These are phyloP conservation scores for Phytophthora niederhauseri DNA, from an alignment of 352 stramenopile genomes.

Conservation along the genomic window DNA sequence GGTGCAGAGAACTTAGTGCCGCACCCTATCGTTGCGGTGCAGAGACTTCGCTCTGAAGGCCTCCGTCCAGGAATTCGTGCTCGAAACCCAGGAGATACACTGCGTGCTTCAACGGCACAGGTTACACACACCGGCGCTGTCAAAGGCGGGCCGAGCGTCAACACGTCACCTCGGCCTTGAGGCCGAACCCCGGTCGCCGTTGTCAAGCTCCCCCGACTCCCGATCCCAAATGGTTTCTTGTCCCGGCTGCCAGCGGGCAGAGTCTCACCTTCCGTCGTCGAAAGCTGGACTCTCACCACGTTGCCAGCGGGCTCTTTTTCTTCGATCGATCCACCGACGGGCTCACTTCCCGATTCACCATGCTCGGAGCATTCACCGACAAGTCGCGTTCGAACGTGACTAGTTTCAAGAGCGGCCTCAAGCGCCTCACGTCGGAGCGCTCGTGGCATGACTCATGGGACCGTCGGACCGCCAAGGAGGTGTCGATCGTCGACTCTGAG, in stretches of 20 bases:
- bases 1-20: background rate
- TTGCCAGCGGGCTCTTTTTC: background rate
- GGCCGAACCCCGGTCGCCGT: background rate
- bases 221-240: slow-evolving; percentile 40
- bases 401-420: slow-evolving; percentile 37
- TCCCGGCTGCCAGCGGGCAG: slow-evolving; percentile 15
- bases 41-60: slow-evolving; percentile 13
- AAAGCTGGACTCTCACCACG: slow-evolving; percentile 3
- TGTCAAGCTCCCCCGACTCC: slow-evolving; percentile 20
- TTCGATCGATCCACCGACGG: background rate
- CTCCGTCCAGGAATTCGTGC: slow-evolving; percentile 12
- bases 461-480: slow-evolving; percentile 24
- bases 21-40: slow-evolving; percentile 7
- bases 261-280: slow-evolving; percentile 9
- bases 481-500: slow-evolving; percentile 28
- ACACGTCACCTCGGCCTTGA: slow-evolving; percentile 7
- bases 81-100: slow-evolving; percentile 18
- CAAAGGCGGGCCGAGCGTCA: slow-evolving; percentile 22
- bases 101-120: slow-evolving; percentile 12
- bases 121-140: slow-evolving; percentile 19
- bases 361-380: slow-evolving; percentile 27
- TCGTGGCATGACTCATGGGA: slow-evolving; percentile 35
- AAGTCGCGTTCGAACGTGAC: slow-evolving; percentile 21
- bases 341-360: slow-evolving; percentile 34
- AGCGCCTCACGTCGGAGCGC: slow-evolving; percentile 20